Percentiles rank a stretch among this genome's conserved stretches.
These are phyloP conservation scores for Candida coleopterorum DNA, from an alignment of 805 yeast species.

Conservation along the genomic window DNA sequence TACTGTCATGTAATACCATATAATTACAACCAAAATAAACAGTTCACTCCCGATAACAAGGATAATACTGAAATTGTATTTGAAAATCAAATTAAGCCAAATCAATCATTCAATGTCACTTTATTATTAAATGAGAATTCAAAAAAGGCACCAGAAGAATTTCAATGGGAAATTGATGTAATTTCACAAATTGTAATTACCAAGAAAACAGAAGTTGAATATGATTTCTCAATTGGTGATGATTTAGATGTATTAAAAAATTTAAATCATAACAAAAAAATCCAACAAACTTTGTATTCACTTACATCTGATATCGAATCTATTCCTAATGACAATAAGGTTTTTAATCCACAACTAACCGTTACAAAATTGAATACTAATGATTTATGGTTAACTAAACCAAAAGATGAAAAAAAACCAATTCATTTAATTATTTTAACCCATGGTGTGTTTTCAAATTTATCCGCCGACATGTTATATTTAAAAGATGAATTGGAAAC, in stretches of 20 bases:
- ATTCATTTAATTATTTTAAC: slow-evolving; percentile 39
- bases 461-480: slow-evolving; percentile 42
- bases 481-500: slow-evolving; percentile 30
- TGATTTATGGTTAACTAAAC: slow-evolving; percentile 31
- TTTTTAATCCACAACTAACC: slow-evolving; percentile 19
- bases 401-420: slow-evolving; percentile 23
- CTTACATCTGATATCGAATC: neutral
- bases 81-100: slow-evolving; percentile 55
- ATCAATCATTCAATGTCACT: slow-evolving; percentile 57
- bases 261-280: slow-evolving; percentile 23
- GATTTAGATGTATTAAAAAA: slow-evolving; percentile 29
- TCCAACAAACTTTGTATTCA: slow-evolving; percentile 10
- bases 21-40: slow-evolving; percentile 22
- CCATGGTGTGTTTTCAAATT: slow-evolving; percentile 40
- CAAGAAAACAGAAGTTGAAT: slow-evolving; percentile 24
- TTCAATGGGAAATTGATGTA: slow-evolving; percentile 36
- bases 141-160: slow-evolving; percentile 12
- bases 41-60: slow-evolving; percentile 19
- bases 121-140: slow-evolving; percentile 48
- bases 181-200: slow-evolving; percentile 39
- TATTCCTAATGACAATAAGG: slow-evolving; percentile 1
- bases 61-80: slow-evolving; percentile 30
- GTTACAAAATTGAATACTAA: slow-evolving; percentile 23
- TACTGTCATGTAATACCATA: slow-evolving; percentile 41
- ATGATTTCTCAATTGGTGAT: slow-evolving; percentile 35